phyloP scores from a whole-genome alignment of 2,329 filamentous ascomycete species.

The Podosphaera xanthii region DNA sequence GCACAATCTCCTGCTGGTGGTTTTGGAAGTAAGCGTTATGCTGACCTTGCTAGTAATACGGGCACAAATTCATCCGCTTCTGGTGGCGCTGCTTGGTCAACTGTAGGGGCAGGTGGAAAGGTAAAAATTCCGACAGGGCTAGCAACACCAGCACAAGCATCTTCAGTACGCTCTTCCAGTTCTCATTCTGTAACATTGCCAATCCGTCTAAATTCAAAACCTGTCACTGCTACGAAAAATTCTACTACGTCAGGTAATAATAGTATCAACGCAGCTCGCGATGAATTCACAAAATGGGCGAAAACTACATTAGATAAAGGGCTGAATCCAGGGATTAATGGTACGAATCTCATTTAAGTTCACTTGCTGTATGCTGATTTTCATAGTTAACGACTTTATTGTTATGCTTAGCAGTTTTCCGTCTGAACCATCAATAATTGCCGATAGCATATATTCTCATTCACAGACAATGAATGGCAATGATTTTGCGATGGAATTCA shows the following conservation, averaged over 20 bases:
- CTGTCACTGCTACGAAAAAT: conserved; percentile 29
- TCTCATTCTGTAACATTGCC: conserved; percentile 8
- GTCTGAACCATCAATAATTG: conserved; percentile 57
- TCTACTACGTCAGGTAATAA: conserved; percentile 22
- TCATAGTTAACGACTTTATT: conserved; percentile 46
- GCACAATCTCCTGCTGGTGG: conserved; percentile 21
- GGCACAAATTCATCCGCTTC: conserved; percentile 22
- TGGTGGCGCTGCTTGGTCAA: conserved; percentile 57
- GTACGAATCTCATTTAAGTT: conserved; percentile 20
- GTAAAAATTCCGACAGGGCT: conserved; percentile 49
- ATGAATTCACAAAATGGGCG: conserved; percentile 90
- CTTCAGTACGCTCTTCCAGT: conserved; percentile 17
- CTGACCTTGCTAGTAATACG: conserved; percentile 70
- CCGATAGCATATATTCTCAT: conserved; percentile 69
- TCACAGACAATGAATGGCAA: conserved; percentile 79
- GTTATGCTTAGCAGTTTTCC: conserved; percentile 53
- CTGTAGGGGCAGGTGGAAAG: conserved; percentile 84
- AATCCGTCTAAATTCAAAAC: conserved; percentile 19
- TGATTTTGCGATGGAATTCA: conserved; percentile 84
- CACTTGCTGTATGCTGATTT: conserved; percentile 15
- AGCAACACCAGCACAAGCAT: conserved; percentile 23
- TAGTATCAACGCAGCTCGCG: conserved; percentile 33
- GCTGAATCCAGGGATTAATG: conserved; percentile 41
- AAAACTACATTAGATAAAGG: conserved; percentile 57
- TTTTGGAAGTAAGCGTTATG: conserved; percentile 60